phyloP scores from a whole-genome alignment of 352 stramenopile genomes.

The Pythium aquatile region DNA sequence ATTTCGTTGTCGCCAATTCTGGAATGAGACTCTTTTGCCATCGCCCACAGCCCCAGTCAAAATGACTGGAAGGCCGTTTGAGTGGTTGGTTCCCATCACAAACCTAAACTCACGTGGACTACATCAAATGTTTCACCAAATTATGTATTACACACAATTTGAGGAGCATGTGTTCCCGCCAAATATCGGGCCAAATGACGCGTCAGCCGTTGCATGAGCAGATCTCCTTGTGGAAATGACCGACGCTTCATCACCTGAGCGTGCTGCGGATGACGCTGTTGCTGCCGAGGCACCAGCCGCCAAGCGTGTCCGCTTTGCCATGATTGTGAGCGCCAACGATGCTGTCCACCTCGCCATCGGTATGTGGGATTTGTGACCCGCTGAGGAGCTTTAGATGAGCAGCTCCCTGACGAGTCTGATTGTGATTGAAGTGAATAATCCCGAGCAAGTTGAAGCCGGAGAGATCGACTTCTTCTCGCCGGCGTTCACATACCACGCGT shows the following conservation, averaged over 20 bases:
- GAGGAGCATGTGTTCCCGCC: slow-evolving; percentile 13
- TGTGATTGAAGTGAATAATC: slow-evolving; percentile 37
- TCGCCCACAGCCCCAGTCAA: slow-evolving; percentile 3
- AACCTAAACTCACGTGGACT: slow-evolving; percentile 3
- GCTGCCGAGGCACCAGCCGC: slow-evolving; percentile 16
- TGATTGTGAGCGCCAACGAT: slow-evolving; percentile 43
- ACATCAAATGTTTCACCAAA: slow-evolving; percentile 13
- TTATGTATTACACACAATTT: slow-evolving; percentile 8
- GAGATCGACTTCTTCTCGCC: slow-evolving; percentile 53
- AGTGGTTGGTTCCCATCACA: background rate
- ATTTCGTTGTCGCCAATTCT: background rate
- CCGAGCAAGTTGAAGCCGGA: slow-evolving; percentile 39
- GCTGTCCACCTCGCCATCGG: slow-evolving; percentile 58
- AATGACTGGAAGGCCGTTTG: background rate
- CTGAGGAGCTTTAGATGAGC: background rate
- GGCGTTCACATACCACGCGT: slow-evolving; percentile 81
- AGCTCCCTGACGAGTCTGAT: background rate
- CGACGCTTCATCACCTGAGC: slow-evolving; percentile 18
- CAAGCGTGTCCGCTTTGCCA: slow-evolving; percentile 72
- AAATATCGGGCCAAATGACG: slow-evolving; percentile 9
- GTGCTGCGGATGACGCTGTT: slow-evolving; percentile 22
- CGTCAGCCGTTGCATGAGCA: slow-evolving; percentile 2
- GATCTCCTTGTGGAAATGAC: slow-evolving; percentile 5
- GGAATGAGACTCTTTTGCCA: background rate
- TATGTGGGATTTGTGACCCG: slow-evolving; percentile 17